phyloP scores from a whole-genome alignment of 192 early-diverging fungal genomes.

The Gaertneriomyces sp. region DNA sequence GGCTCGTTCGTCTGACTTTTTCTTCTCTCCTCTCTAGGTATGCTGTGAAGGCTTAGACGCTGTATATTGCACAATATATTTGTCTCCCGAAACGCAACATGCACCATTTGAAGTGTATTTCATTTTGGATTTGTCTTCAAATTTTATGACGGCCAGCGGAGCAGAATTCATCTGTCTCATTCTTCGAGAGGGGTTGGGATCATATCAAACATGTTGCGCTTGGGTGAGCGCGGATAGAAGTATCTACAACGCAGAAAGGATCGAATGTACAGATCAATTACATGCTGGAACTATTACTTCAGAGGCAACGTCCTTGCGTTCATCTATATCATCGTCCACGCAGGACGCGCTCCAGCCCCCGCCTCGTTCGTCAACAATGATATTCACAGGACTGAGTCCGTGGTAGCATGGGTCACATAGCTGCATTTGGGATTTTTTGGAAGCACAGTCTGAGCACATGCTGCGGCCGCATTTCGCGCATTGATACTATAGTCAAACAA shows the following conservation, averaged over 20 bases:
- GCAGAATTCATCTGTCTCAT: too few relatives aligned
- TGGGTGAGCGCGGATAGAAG: too few relatives aligned
- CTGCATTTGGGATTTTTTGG: conserved; percentile 15
- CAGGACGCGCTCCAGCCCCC: conserved; percentile 32
- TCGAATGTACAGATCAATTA: too few relatives aligned
- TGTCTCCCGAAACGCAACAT: too few relatives aligned
- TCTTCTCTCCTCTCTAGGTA: conserved; percentile 22
- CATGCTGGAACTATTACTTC: too few relatives aligned
- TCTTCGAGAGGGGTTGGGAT: too few relatives aligned
- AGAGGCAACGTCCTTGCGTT: too few relatives aligned
- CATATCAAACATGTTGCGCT: too few relatives aligned
- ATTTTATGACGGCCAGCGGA: too few relatives aligned
- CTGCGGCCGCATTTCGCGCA: conserved; percentile 28
- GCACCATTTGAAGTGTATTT: too few relatives aligned
- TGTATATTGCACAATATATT: not conserved
- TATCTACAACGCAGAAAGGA: too few relatives aligned
- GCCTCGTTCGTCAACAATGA: conserved; percentile 30
- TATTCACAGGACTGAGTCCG: conserved; percentile 22
- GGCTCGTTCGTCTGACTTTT: not conserved
- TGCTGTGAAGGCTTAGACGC: conserved; percentile 48
- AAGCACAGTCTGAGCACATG: conserved; percentile 24
- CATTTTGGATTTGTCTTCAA: too few relatives aligned
- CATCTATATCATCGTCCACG: not conserved
- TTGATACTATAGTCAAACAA: conserved; percentile 14
- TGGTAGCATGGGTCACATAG: conserved; percentile 33